These are phyloP conservation scores for Fomitopsis palustris DNA, from an alignment of 1,284 basidiomycete species.

Conservation along the genomic window DNA sequence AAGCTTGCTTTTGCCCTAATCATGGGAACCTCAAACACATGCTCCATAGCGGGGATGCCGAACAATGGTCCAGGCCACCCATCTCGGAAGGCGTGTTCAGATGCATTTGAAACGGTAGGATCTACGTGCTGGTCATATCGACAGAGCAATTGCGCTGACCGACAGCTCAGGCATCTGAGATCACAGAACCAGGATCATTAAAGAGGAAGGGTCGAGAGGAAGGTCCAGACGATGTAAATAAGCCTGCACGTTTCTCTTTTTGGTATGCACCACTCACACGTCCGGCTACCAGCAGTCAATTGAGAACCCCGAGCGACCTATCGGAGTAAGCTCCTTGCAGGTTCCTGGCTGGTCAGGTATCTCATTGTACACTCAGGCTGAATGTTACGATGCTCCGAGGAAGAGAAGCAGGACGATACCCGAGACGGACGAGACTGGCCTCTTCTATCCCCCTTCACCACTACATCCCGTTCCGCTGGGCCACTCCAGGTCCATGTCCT, in stretches of 20 bases:
- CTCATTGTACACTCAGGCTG: not conserved
- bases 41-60: not conserved
- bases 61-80: slow-evolving; percentile 4
- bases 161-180: slow-evolving; percentile 11
- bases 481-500: not conserved
- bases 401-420: slow-evolving; percentile 22
- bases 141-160: not conserved
- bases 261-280: slow-evolving; percentile 6
- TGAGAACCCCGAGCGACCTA: not conserved
- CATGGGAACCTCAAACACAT: not conserved
- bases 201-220: slow-evolving; percentile 20
- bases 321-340: not conserved
- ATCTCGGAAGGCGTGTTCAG: slow-evolving; percentile 14
- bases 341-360: not conserved
- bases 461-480: not conserved
- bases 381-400: slow-evolving; percentile 7
- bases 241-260: slow-evolving; percentile 1
- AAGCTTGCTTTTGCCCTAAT: not conserved
- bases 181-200: slow-evolving; percentile 17
- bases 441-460: not conserved
- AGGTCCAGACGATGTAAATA: slow-evolving; percentile 14
- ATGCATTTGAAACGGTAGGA: slow-evolving; percentile 16
- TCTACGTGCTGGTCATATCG: not conserved
- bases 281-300: not conserved
- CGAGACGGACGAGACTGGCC: not conserved